Evolutionary conservation across 345 rosid genomes (phyloP), one percentile per base, ranked within the genome.

Genomic region (Theobroma cacao): DNA sequence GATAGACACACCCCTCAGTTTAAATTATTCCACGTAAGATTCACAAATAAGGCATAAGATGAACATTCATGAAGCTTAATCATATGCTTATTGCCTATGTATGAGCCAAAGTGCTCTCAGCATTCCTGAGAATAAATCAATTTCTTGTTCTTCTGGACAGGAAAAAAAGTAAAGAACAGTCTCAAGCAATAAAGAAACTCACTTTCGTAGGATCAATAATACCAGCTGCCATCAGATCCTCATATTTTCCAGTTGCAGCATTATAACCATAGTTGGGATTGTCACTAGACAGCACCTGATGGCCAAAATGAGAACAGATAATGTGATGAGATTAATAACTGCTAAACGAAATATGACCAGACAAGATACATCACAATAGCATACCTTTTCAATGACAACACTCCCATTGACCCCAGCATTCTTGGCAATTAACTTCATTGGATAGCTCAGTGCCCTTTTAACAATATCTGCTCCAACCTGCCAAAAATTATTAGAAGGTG

Each of bases 401-500:
- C 99, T 95, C 53, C 98, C 98, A 62, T 91, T 93, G 58, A 95
- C 99, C 53, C 99, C 98, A 0, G 99, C 99, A 69, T 93, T 95
- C 87, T 95, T 95, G 80, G 99, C 99, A 61, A 95, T 95, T 83
- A 92, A 81, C 76, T 95, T 95, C 77, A 91, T 85, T 8, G 98
- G 99, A 79, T 95, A 95, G 53, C 98, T 89, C 59, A 93, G 71
- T 76, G 99, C 98, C 80, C 98, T 91, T 86, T 86, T 95, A 28
- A 95, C 94, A 41, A 95, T 93, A 47, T 95, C 98, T 1, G 99
- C 99, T 59, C 99, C 98, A 58, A 95, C 93, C 98, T 95, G 86
- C 30, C 40, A 48, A 71, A 26, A 18, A 48, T 4, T 17, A 71
- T 12, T 30, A 31, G 60, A 41, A 8, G 45, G n/a, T n/a, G 43